Conservation (phyloP, 1,284 basidiomycete species). For the Flammula alnicola region DNA sequence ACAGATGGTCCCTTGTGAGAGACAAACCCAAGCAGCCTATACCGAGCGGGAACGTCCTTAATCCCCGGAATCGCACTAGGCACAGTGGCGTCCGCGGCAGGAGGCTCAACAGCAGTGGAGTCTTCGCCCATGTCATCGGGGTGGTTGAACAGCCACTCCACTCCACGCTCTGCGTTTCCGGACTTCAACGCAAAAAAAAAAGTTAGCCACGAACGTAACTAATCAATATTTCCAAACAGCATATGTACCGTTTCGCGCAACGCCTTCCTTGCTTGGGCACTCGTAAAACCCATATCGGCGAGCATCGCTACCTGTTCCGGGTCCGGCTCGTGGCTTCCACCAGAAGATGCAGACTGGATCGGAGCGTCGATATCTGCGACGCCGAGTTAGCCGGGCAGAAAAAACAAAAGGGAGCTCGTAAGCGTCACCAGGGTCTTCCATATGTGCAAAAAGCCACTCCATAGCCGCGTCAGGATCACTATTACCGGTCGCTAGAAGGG, state of each 20-base stretch:
- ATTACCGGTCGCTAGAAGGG: slow-evolving; percentile 88
- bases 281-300: slow-evolving; percentile 92
- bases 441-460: slow-evolving; percentile 95
- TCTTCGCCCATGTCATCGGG: slow-evolving; percentile 86
- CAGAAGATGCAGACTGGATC: slow-evolving; percentile 45
- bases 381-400: not conserved
- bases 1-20: slow-evolving; percentile 97
- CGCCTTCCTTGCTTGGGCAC: slow-evolving; percentile 86
- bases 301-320: slow-evolving; percentile 76
- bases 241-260: slow-evolving; percentile 85
- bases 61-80: slow-evolving; percentile 44
- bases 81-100: slow-evolving; percentile 19
- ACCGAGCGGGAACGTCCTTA: slow-evolving; percentile 73
- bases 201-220: slow-evolving; percentile 15
- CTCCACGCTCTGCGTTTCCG: slow-evolving; percentile 82
- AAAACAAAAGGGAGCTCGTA: slow-evolving; percentile 5
- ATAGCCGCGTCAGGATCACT: slow-evolving; percentile 83
- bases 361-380: slow-evolving; percentile 73
- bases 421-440: slow-evolving; percentile 86
- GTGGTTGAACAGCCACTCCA: slow-evolving; percentile 98
- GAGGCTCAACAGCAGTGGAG: slow-evolving; percentile 32
- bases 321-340: slow-evolving; percentile 54
- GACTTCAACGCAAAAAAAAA: slow-evolving; percentile 44
- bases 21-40: slow-evolving; percentile 89
- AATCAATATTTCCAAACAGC: too few species aligned